Conservation (phyloP, 1,284 basidiomycete species). For the Sphaerobolus stellatus region DNA sequence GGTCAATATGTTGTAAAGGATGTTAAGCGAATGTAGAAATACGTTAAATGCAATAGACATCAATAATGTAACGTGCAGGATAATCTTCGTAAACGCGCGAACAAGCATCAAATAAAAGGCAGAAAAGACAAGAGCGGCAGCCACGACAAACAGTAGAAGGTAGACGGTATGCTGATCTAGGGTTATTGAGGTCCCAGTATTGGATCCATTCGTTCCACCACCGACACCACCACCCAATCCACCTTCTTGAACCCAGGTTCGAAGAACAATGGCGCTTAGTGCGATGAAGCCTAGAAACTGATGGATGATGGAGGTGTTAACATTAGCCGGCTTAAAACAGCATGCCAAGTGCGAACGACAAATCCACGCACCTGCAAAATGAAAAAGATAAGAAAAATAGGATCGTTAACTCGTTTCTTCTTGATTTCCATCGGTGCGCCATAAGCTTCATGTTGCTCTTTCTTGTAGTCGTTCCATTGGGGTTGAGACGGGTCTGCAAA, state of each 20-base stretch:
- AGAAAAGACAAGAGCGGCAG: conserved; percentile 54
- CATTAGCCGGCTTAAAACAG: neutral
- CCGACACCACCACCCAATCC: conserved; percentile 69
- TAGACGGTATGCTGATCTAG: conserved; percentile 65
- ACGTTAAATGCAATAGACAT: conserved; percentile 74
- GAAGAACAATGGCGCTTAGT: conserved; percentile 64
- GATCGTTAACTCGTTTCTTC: conserved; percentile 70
- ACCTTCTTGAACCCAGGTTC: conserved; percentile 59
- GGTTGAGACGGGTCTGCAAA: conserved; percentile 7
- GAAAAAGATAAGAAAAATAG: conserved; percentile 69
- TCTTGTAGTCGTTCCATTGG: conserved; percentile 15
- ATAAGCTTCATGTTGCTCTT: conserved; percentile 43
- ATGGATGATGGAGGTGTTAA: too few species aligned
- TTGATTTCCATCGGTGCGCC: conserved; percentile 62
- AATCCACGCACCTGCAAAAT: conserved; percentile 53
- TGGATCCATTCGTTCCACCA: conserved; percentile 35
- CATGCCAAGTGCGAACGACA: neutral
- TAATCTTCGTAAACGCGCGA: conserved; percentile 72
- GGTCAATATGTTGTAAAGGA: neutral
- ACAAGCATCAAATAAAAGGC: conserved; percentile 53
- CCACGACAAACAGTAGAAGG: conserved; percentile 68
- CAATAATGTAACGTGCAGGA: conserved; percentile 80
- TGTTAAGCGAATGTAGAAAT: conserved; percentile 34
- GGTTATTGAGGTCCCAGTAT: conserved; percentile 50
- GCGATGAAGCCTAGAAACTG: conserved; percentile 70